These are phyloP conservation scores for Capronia americana DNA, from an alignment of 2,329 filamentous ascomycete species.

Conservation along the genomic window DNA sequence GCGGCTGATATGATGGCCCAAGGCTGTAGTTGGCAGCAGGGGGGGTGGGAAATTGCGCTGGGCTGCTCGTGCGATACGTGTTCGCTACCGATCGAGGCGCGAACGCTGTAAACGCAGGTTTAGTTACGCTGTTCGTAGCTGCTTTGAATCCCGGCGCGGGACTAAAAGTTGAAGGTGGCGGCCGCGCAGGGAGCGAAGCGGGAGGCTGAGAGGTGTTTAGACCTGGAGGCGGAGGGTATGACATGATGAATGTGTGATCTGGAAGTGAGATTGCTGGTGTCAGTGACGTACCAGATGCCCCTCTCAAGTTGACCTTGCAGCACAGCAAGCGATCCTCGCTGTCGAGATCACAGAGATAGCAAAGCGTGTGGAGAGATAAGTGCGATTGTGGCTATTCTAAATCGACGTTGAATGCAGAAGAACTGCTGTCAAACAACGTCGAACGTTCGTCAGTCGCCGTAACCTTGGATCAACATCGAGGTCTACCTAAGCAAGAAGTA, in stretches of 20 bases:
- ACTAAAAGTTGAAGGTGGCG: conserved; percentile 65
- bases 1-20: conserved; percentile 40
- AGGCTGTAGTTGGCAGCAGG: conserved; percentile 44
- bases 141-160: conserved; percentile 51
- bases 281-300: conserved; percentile 34
- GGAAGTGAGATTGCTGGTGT: conserved; percentile 34
- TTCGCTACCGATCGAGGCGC: conserved; percentile 63
- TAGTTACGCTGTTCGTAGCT: conserved; percentile 52
- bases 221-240: conserved; percentile 86
- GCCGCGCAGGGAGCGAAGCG: conserved; percentile 77
- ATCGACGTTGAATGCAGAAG: neutral
- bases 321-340: neutral
- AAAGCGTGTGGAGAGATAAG: neutral
- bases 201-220: conserved; percentile 53
- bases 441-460: neutral
- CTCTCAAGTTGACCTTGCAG: conserved; percentile 13
- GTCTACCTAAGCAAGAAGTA: neutral
- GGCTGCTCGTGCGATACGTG: conserved; percentile 46
- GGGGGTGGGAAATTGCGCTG: conserved; percentile 48
- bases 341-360: neutral
- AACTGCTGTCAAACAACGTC: neutral
- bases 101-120: conserved; percentile 60
- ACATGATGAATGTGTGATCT: conserved; percentile 68
- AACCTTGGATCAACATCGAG: neutral
- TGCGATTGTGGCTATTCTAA: neutral